Base-by-base conservation (phyloP, 768 basidiomycete genomes). In the Leucocoprinus leucothites region DNA sequence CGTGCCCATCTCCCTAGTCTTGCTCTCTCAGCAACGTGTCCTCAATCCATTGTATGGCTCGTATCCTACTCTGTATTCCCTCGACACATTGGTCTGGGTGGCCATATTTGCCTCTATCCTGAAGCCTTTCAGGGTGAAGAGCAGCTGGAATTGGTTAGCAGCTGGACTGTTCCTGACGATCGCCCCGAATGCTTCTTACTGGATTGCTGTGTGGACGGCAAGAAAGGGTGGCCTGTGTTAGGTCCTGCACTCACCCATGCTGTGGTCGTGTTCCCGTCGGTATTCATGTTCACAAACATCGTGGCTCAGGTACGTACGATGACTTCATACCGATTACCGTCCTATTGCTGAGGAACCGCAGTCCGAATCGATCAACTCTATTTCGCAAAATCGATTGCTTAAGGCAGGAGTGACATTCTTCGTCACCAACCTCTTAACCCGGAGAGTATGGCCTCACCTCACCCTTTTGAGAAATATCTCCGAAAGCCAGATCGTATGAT, bases 31-130 rank as follows among this genome's bases (percentile, higher is more conserved):
- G 63, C 77, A 81, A 65, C 82, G 81, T 31, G 75, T 82, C 8
- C 63, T 92, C n/a, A 68, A 76, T 52, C 90, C 90, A 14, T 70
- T 91, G 2, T 91, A 90, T 65, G 89, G 84, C 45, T 72, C 77
- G 11, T 74, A 75, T 6, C 81, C 86, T 0, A 81, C 85, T 1
- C 71, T 70, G 0, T 71, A 75, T 51, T 72, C 82, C 35, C 69
- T 91, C 46, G 65, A 74, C 51, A 64, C 69, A 48, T 59, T 73
- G 14, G 58, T 73, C 22, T 55, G 74, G 22, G 63, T 63, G 40
- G 70, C 74, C 18, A 63, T 75, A 22, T 48, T 77, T 14, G 58
- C 71, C 14, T 71, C 76, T 3, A 72, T 74, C 18, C 49, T 76
- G 21, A 68, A 75, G 19, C 72, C 82, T 0, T 69, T 73, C 56